These are phyloP conservation scores for Cytospora schulzeri DNA, from an alignment of 2,329 filamentous ascomycete species.

Conservation along the genomic window DNA sequence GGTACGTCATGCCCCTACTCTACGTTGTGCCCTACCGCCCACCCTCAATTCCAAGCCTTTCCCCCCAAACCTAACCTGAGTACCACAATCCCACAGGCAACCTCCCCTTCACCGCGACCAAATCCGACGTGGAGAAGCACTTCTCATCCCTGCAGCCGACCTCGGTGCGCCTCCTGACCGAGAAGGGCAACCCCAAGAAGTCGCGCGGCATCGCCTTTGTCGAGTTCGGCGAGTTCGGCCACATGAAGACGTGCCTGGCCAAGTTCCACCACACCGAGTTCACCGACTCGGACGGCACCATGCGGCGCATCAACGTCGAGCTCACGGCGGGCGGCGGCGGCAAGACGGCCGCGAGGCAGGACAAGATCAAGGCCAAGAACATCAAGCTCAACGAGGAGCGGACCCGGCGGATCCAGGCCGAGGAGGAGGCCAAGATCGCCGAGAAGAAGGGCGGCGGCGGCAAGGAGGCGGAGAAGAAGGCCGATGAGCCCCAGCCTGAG, in stretches of 20 bases:
- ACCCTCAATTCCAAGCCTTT: no score
- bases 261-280: slow-evolving; percentile 88
- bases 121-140: slow-evolving; percentile 69
- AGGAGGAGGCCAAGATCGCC: slow-evolving; percentile 39
- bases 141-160: slow-evolving; percentile 75
- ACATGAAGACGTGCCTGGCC: slow-evolving; percentile 91
- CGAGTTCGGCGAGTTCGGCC: slow-evolving; percentile 83
- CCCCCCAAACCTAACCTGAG: slow-evolving; percentile 29
- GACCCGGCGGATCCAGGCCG: slow-evolving; percentile 47
- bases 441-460: slow-evolving; percentile 34
- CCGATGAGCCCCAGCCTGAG: slow-evolving; percentile 34
- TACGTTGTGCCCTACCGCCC: no score
- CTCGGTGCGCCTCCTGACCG: slow-evolving; percentile 71
- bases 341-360: slow-evolving; percentile 70
- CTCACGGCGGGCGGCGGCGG: slow-evolving; percentile 88
- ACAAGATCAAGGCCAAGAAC: slow-evolving; percentile 86
- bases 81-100: slow-evolving; percentile 62
- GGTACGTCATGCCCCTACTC: slow-evolving; percentile 51
- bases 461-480: slow-evolving; percentile 36
- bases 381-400: slow-evolving; percentile 74
- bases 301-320: slow-evolving; percentile 88
- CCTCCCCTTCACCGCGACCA: slow-evolving; percentile 81
- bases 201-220: slow-evolving; percentile 72
- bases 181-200: slow-evolving; percentile 49
- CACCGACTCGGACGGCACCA: slow-evolving; percentile 50